Percentiles rank a stretch among this genome's conserved stretches.
Conservation (phyloP, 2,329 filamentous ascomycete genomes). For the Sphaerostilbella broomeana region DNA sequence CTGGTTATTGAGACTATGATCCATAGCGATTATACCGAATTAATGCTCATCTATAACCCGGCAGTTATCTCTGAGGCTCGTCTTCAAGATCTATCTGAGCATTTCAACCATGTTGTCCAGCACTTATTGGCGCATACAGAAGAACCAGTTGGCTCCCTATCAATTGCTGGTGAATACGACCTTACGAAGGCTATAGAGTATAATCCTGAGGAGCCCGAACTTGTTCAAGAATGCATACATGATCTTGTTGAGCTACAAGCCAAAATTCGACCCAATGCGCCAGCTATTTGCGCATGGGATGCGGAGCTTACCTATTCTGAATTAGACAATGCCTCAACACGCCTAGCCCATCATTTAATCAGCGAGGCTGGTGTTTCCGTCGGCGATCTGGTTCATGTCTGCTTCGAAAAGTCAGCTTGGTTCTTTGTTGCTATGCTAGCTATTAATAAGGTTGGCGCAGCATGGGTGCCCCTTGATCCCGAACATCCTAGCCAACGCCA, state of each 20-base stretch:
- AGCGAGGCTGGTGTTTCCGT: background rate
- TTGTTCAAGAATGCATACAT: slow-evolving; percentile 12
- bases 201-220: slow-evolving; percentile 7
- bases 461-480: slow-evolving; percentile 16
- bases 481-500: slow-evolving; percentile 12
- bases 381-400: slow-evolving; percentile 18
- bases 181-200: background rate
- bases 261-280: slow-evolving; percentile 3
- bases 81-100: slow-evolving; percentile 12
- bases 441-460: slow-evolving; percentile 17
- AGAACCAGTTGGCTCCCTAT: too few relatives aligned
- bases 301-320: slow-evolving; percentile 10
- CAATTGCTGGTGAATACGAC: slow-evolving; percentile 7
- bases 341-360: slow-evolving; percentile 10
- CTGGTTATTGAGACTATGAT: slow-evolving; percentile 13
- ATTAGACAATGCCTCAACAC: slow-evolving; percentile 4
- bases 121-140: too few relatives aligned
- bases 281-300: slow-evolving; percentile 15
- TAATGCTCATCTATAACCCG: slow-evolving; percentile 11
- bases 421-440: slow-evolving; percentile 15
- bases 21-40: slow-evolving; percentile 1
- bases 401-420: slow-evolving; percentile 25
- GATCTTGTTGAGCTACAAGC: slow-evolving; percentile 9
- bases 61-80: slow-evolving; percentile 5
- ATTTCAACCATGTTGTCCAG: slow-evolving; percentile 14